Conservation (phyloP, 192 early-diverging fungal species). For the Ambispora gerdemannii region DNA sequence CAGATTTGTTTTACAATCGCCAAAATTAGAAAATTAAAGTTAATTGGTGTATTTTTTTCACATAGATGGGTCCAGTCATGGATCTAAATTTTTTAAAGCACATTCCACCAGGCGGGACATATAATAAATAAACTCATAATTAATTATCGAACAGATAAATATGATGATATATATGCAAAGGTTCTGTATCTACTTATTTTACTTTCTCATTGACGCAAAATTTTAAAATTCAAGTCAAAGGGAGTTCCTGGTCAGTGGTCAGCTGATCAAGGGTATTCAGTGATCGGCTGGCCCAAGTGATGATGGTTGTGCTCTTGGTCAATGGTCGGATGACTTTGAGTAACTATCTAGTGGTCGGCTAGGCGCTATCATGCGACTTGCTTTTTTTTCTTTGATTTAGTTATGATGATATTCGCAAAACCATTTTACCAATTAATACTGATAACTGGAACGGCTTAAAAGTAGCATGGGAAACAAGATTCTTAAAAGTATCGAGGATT, state of each 20-base stretch:
- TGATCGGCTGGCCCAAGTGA: constrained; percentile 25
- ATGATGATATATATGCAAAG: constrained; percentile 15
- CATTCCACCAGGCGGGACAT: too few relatives aligned
- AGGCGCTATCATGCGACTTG: constrained; percentile 22
- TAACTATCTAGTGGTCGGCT: constrained; percentile 6
- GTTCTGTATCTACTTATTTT: constrained; percentile 5
- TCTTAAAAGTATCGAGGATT: too few relatives aligned
- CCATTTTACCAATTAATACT: not conserved
- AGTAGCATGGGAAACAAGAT: too few relatives aligned
- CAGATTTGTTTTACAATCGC: too few relatives aligned
- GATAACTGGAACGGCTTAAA: too few relatives aligned
- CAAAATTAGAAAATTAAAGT: too few relatives aligned
- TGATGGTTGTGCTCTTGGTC: constrained; percentile 18
- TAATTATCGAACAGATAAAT: too few relatives aligned
- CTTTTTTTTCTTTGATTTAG: not conserved
- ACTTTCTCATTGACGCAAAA: too few relatives aligned
- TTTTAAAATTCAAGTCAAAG: constrained; percentile 6
- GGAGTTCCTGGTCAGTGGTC: constrained; percentile 18
- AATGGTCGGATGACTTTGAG: constrained; percentile 19
- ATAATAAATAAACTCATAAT: too few relatives aligned
- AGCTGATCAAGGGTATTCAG: constrained; percentile 17
- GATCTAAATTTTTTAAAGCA: too few relatives aligned
- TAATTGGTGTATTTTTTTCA: too few relatives aligned
- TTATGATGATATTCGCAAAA: not conserved
- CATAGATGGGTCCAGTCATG: too few relatives aligned